Evolutionary conservation across 2,329 filamentous ascomycete species (phyloP).

Genomic region (Blastomyces emzantsi): DNA sequence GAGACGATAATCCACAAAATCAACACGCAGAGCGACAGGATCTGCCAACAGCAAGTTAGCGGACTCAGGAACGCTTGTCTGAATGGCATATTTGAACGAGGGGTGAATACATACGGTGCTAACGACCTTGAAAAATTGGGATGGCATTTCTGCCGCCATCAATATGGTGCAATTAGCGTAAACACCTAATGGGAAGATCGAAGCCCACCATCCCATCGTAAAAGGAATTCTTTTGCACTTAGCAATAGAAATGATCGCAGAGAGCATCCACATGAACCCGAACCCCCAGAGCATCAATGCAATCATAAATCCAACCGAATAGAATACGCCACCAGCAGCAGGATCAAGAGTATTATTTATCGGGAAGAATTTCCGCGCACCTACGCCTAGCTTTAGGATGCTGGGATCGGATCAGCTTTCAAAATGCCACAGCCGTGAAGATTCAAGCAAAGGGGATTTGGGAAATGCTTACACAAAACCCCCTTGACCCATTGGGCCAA

Average conservation of each 20-base stretch:
- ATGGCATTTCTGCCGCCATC: constrained; percentile 44
- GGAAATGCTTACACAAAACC: constrained; percentile 43
- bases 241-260: constrained; percentile 30
- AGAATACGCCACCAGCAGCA: constrained; percentile 27
- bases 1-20: constrained; percentile 50
- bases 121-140: constrained; percentile 47
- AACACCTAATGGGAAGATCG: constrained; percentile 52
- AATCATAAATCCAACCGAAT: constrained; percentile 29
- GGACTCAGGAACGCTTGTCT: constrained; percentile 6
- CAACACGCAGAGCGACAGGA: constrained; percentile 45
- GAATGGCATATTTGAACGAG: not conserved
- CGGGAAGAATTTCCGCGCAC: constrained; percentile 33
- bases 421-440: not conserved
- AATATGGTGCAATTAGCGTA: constrained; percentile 41
- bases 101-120: constrained; percentile 37
- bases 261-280: constrained; percentile 34
- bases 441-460: constrained; percentile 9
- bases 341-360: constrained; percentile 26
- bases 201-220: constrained; percentile 57
- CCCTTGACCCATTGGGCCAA: constrained; percentile 59
- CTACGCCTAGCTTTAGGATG: constrained; percentile 44
- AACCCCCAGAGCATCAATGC: constrained; percentile 35
- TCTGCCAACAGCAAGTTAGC: constrained; percentile 21
- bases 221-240: constrained; percentile 42
- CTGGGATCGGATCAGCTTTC: constrained; percentile 13